These are phyloP conservation scores for Coemansia sp. DNA, from an alignment of 192 early-diverging fungal genomes.

Conservation along the genomic window DNA sequence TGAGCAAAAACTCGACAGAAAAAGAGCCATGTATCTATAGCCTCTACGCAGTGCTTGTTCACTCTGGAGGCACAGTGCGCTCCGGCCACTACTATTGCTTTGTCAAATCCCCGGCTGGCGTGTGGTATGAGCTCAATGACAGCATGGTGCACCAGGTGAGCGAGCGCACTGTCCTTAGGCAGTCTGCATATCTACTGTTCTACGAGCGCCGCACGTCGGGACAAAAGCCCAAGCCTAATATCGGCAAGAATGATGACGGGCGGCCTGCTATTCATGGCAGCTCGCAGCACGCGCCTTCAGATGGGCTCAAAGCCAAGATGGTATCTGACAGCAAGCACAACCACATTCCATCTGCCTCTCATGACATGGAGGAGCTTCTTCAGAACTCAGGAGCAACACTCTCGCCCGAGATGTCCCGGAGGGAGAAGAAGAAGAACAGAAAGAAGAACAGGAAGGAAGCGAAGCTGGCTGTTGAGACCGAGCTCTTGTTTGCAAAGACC, in stretches of 20 bases:
- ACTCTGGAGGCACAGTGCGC: conserved; percentile 67
- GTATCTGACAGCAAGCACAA: background rate
- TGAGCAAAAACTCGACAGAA: conserved; percentile 48
- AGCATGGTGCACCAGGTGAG: conserved; percentile 69
- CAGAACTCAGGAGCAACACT: conserved; percentile 2
- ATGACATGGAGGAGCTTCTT: conserved; percentile 39
- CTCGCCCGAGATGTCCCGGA: conserved; percentile 9
- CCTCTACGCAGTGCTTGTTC: conserved; percentile 80
- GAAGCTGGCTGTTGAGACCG: background rate
- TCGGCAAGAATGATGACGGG: background rate
- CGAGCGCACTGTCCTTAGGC: conserved; percentile 64
- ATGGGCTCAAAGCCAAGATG: background rate
- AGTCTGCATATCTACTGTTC: conserved; percentile 87
- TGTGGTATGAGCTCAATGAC: conserved; percentile 84
- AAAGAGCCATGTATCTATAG: conserved; percentile 61
- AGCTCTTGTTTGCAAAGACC: background rate
- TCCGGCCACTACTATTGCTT: conserved; percentile 89
- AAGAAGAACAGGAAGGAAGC: conserved; percentile 24
- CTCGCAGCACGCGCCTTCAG: background rate
- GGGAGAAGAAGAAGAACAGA: conserved; percentile 52
- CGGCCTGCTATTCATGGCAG: background rate
- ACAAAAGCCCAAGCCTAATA: background rate
- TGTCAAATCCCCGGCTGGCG: conserved; percentile 72
- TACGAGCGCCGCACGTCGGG: conserved; percentile 56
- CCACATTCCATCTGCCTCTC: conserved; percentile 11